A percentile compares a stretch with the other conserved stretches of the same genome.
phyloP scores from a whole-genome alignment of 306 rosid genomes.

The Corylus avellana region DNA sequence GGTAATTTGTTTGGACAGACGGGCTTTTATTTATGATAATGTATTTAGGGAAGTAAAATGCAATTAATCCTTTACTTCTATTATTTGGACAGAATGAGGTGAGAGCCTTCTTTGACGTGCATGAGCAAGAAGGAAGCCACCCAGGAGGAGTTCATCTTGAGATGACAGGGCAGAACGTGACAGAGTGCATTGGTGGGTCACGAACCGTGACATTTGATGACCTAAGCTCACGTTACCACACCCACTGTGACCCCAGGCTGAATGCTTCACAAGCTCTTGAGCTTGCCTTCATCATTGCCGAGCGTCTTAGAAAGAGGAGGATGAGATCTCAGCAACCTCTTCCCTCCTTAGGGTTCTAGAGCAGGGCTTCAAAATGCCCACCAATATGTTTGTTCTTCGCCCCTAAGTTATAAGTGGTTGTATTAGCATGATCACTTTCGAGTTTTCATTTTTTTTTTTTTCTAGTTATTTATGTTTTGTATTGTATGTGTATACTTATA shows the following conservation, averaged over 20 bases:
- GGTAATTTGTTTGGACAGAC: no score
- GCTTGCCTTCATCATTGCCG: conserved; percentile 95
- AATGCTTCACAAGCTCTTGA: conserved; percentile 97
- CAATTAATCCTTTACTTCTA: conserved; percentile 5
- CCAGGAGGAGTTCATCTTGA: conserved; percentile 97
- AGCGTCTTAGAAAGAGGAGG: conserved; percentile 86
- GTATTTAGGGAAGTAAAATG: background rate
- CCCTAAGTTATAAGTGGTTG: conserved; percentile 17
- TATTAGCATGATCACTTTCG: conserved; percentile 1
- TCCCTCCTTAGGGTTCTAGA: conserved; percentile 42
- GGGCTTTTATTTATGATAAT: no score
- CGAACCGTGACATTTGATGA: conserved; percentile 92
- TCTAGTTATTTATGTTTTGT: conserved; percentile 32
- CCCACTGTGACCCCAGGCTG: conserved; percentile 97
- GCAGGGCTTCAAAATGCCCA: conserved; percentile 18
- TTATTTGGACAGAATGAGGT: conserved; percentile 76
- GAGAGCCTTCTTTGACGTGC: conserved; percentile 96
- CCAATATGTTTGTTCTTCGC: conserved; percentile 16
- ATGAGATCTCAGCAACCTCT: conserved; percentile 62
- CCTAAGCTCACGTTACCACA: conserved; percentile 94
- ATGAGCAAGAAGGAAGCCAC: conserved; percentile 98
- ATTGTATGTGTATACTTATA: conserved; percentile 49
- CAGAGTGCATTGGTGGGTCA: conserved; percentile 98
- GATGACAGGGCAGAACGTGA: conserved; percentile 99
- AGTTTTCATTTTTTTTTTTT: background rate